Base-by-base conservation (phyloP, 208 protist species). In the Leishmania tarentolae region DNA sequence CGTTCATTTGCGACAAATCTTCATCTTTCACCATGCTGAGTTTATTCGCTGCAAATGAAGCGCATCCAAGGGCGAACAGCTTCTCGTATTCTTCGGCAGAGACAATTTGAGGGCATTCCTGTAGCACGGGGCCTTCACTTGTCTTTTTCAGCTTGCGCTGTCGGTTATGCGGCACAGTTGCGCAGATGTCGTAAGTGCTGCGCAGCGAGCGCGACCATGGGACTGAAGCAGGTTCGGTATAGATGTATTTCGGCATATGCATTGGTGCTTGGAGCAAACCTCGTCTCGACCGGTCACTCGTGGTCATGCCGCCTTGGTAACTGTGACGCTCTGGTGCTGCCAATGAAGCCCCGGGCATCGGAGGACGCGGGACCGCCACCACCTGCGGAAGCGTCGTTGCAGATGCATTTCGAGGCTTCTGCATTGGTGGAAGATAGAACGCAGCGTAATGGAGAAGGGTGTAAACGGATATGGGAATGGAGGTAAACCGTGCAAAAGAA, bases 171-270 rank as follows among this genome's bases (percentile, higher is more conserved):
- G 24, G 69, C 6, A 44, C 15, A 40, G 19, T 47, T n/a, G 63
- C 57, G 24, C 19, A 79, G 63, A 65, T 47, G n/a, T 72, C 44
- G 21, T 40, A 44, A 46, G 78, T 31, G 63, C 73, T 44, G 65
- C 85, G 81, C 57, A 88, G 81, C 0, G 81, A 79, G 31, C 75
- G 71, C 37, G 82, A 59, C 85, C 85, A 88, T 13, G 81, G 72
- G 52, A 70, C 40, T 40, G 75, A 71, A 13, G 46, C 21, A 35
- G 65, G 15, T 42, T 76, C 44, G 35, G 59, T 42, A 50, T 76
- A 70, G 57, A 76, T 35, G 40, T 46, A 31, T 40, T 47, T 19
- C 2, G 73, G 31, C 11, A 79, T 24, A 35, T 35, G 53, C 19
- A 71, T 72, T 13, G 85, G 75, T 19, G 56, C 56, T 37, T 46